Base-by-base conservation (phyloP, 768 basidiomycete species). In the Lenzites betulinus region DNA sequence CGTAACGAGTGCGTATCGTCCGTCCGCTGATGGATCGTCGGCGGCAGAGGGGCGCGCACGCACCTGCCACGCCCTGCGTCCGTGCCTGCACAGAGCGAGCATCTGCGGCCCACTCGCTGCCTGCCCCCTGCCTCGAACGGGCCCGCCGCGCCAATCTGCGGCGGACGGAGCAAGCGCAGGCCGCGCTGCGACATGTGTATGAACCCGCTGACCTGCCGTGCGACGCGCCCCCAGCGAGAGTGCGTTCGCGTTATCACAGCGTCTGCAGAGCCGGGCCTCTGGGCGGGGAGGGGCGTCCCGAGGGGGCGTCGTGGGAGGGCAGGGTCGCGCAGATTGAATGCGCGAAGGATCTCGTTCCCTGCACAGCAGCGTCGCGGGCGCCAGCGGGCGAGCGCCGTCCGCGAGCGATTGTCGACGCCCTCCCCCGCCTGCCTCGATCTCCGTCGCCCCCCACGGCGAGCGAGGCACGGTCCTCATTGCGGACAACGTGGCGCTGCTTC, bases 401-500 rank as follows among this genome's bases (percentile, higher is more conserved):
- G 20, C 54, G 39, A 35, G 59, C n/a, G n/a, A 60, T 60, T 54
- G 59, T 44, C 59, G 44, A n/a, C 28, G n/a, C n/a, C n/a, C n/a
- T n/a, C n/a, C n/a, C n/a, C n/a, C n/a, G n/a, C 18, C 5, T 1
- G 30, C 39, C 60, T 51, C 60, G 60, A 56, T 61, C 53, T 61
- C 54, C 60, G 48, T 43, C 52, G 33, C 26, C 41, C 52, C 39
- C 36, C 51, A 38, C 25, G 7, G n/a, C 43, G 42, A 52, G 35
- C 12, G 20, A 47, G 58, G 51, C 23, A 55, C 60, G 35, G 25
- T 33, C 60, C 60, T 62, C 60, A 58, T 62, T 62, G 60, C 44
- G 22, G 50, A 57, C 60, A 62, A 62, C 60, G 60, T 62, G 60
- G 50, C 30, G 26, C 20, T 57, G 60, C 60, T 62, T 62, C 60